Percentiles rank a stretch among this genome's conserved stretches.
Evolutionary conservation across 352 stramenopile genomes (phyloP).

Genomic region (Peronospora destructor): DNA sequence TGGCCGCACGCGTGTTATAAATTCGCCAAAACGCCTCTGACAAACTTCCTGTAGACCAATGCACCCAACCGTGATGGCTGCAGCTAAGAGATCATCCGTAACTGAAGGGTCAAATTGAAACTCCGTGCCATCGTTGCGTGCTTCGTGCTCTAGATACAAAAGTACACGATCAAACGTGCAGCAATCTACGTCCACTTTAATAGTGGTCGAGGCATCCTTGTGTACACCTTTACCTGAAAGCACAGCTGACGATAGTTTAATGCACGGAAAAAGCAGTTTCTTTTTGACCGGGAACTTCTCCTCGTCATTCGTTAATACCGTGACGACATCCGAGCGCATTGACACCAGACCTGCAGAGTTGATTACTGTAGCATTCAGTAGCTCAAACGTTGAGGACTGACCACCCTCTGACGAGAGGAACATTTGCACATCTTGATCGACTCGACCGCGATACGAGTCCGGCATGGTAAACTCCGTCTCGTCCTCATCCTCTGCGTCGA

Average conservation of each 20-base stretch:
- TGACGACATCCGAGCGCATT: slow-evolving; percentile 64
- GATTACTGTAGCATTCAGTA: slow-evolving; percentile 34
- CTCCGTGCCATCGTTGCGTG: slow-evolving; percentile 45
- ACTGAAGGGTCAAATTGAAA: slow-evolving; percentile 82
- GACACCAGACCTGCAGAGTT: slow-evolving; percentile 27
- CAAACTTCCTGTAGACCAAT: slow-evolving; percentile 75
- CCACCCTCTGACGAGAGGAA: slow-evolving; percentile 52
- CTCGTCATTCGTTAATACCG: slow-evolving; percentile 74
- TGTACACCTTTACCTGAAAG: slow-evolving; percentile 65
- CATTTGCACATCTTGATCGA: slow-evolving; percentile 57
- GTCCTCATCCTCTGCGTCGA: slow-evolving; percentile 59
- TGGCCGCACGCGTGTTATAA: slow-evolving; percentile 74
- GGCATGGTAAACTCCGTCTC: slow-evolving; percentile 85
- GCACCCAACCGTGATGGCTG: slow-evolving; percentile 62
- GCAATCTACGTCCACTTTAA: slow-evolving; percentile 80
- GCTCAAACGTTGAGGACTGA: slow-evolving; percentile 23
- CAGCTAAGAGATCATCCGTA: slow-evolving; percentile 60
- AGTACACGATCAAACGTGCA: slow-evolving; percentile 86
- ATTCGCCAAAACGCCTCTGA: slow-evolving; percentile 61
- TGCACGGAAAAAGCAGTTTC: slow-evolving; percentile 84
- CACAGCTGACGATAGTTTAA: slow-evolving; percentile 79
- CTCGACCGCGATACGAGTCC: slow-evolving; percentile 60
- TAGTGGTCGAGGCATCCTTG: slow-evolving; percentile 53
- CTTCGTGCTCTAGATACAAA: slow-evolving; percentile 82
- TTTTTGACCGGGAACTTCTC: slow-evolving; percentile 88